Evolutionary conservation across 2,329 filamentous ascomycete species (phyloP).

Genomic region (Diaporthe longicolla): DNA sequence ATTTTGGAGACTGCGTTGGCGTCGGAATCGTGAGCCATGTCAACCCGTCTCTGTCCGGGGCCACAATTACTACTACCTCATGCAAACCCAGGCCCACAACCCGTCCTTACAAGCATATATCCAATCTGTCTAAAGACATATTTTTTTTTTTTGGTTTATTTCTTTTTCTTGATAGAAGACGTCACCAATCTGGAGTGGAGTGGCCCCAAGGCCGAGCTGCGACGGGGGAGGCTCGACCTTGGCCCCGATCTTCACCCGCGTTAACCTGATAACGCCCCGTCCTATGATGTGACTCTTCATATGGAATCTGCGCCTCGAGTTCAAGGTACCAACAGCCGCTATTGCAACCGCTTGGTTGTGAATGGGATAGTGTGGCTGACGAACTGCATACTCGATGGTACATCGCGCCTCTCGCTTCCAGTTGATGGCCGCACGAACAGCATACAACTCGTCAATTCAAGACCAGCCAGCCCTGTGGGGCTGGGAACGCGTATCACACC

Average conservation of each 20-base stretch:
- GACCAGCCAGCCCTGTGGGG: conserved; percentile 20
- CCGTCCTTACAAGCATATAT: background rate
- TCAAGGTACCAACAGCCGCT: background rate
- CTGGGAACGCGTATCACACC: background rate
- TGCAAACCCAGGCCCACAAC: background rate
- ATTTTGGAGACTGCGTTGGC: background rate
- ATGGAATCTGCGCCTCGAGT: background rate
- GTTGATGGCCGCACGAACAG: background rate
- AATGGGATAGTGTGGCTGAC: background rate
- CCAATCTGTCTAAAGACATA: no score
- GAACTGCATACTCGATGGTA: conserved; percentile 11
- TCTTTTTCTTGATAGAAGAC: background rate
- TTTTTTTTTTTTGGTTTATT: no score
- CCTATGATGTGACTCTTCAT: background rate
- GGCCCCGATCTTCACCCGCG: background rate
- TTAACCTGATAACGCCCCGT: background rate
- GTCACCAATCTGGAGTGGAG: background rate
- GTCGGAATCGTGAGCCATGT: conserved; percentile 10
- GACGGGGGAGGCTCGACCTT: background rate
- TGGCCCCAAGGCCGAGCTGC: background rate
- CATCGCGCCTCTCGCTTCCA: conserved; percentile 1
- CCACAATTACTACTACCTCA: background rate
- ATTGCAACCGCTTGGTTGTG: background rate
- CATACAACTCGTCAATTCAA: background rate
- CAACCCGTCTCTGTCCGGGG: background rate